These are phyloP conservation scores for Tubosaeta sp. DNA, from an alignment of 768 basidiomycete species.

Conservation along the genomic window DNA sequence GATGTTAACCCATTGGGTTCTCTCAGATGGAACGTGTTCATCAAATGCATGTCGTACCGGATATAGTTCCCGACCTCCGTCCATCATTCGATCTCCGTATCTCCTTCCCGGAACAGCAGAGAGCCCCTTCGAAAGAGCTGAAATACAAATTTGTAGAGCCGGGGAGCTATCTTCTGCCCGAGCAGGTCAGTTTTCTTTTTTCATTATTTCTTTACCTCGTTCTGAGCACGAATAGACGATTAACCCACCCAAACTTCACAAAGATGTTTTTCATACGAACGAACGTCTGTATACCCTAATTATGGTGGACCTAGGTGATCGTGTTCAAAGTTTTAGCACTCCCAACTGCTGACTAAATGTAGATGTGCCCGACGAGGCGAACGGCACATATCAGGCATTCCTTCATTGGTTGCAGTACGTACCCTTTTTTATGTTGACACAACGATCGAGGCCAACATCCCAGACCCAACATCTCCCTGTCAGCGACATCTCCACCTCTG, in stretches of 20 bases:
- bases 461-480: slow-evolving; percentile 81
- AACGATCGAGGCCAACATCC: background rate
- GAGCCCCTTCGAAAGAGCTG: slow-evolving; percentile 19
- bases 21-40: slow-evolving; percentile 86
- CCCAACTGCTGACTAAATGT: slow-evolving; percentile 6
- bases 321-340: slow-evolving; percentile 19
- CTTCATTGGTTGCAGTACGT: slow-evolving; percentile 85
- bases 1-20: background rate
- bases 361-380: slow-evolving; percentile 82
- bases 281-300: slow-evolving; percentile 81
- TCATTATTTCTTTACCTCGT: background rate
- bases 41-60: slow-evolving; percentile 89
- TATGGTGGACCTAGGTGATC: slow-evolving; percentile 79
- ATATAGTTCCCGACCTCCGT: slow-evolving; percentile 67
- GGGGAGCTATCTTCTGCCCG: slow-evolving; percentile 61
- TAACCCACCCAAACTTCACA: slow-evolving; percentile 58
- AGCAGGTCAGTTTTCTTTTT: slow-evolving; percentile 48
- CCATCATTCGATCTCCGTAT: slow-evolving; percentile 76
- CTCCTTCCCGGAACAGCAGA: slow-evolving; percentile 40
- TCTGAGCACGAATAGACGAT: slow-evolving; percentile 46
- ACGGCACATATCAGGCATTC: slow-evolving; percentile 61
- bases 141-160: slow-evolving; percentile 53
- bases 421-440: background rate
- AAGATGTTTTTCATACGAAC: slow-evolving; percentile 79
- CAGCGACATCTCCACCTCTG: slow-evolving; percentile 43